phyloP scores from a whole-genome alignment of 305 asterid genomes.

The Fraxinus velutina region DNA sequence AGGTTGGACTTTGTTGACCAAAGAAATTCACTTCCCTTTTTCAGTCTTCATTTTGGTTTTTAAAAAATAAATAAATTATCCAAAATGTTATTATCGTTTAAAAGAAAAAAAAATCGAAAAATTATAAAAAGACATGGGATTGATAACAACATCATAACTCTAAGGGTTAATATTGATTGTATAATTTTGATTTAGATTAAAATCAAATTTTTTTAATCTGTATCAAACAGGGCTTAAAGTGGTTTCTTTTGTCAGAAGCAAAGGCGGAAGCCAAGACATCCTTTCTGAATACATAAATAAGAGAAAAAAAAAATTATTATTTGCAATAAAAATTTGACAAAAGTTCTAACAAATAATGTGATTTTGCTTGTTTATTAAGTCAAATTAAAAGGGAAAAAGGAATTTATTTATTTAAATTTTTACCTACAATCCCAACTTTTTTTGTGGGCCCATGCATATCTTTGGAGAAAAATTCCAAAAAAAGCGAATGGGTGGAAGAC shows the following conservation, averaged over 20 bases:
- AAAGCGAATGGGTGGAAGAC: constrained; percentile 34
- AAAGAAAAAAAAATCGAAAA: background rate
- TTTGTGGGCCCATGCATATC: background rate
- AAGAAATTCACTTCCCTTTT: background rate
- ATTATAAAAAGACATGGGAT: background rate
- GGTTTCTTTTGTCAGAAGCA: background rate
- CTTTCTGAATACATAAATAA: background rate
- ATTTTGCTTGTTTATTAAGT: background rate
- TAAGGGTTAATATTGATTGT: too few species aligned
- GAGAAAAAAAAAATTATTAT: background rate
- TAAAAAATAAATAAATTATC: too few species aligned
- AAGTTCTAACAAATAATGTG: background rate
- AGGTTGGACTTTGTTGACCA: background rate
- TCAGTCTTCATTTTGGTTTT: background rate
- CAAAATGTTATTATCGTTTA: too few species aligned
- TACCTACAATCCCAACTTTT: too few species aligned
- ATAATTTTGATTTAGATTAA: too few species aligned
- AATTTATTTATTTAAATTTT: background rate
- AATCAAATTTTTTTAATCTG: too few species aligned
- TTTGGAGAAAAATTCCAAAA: background rate
- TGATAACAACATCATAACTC: background rate
- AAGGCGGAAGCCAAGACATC: background rate
- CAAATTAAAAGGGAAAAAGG: background rate
- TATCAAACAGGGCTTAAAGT: too few species aligned
- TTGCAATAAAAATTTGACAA: background rate